Base-by-base conservation (phyloP, 352 stramenopile species). In the Phytophthora pinifolia region DNA sequence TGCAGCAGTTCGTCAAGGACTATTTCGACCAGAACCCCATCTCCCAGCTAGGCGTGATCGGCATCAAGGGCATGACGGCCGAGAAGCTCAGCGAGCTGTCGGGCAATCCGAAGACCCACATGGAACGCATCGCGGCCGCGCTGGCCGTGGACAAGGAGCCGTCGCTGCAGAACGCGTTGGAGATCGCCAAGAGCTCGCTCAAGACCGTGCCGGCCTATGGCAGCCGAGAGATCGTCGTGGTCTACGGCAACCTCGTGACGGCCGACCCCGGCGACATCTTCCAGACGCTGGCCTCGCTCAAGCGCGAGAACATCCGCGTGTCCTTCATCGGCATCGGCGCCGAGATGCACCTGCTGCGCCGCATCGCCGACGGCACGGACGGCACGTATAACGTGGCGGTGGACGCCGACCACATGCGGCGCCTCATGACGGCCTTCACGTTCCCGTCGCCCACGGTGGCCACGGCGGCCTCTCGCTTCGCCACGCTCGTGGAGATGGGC, bases 221-320 rank as follows among this genome's bases (percentile, higher is more conserved):
- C n/a, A 91, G 79, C 41, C 80, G 83, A 14, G 84, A 96, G 76
- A 80, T 99, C 43, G 69, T 99, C 6, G 86, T 99, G 18, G 54
- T 99, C 25, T 98, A 96, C 52, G 93, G 89, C 31, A 97, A 92
- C 56, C 74, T 99, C 8, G 92, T 94, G 30, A 98, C 96, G 2
- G 97, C 92, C 37, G 97, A 99, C 72, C 96, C 96, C 5, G 94
- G 96, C 32, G 88, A 99, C 70, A 97, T 99, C 41, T 92, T 98
- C 70, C 72, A 90, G 46, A 97, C 88, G 14, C 82, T 99, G 14
- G 82, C 94, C 6, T 73, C 84, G 44, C 75, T 99, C 17, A 87
- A 97, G 66, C 62, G 80, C 18, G 85, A 96, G 36, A 89, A 94
- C 31, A 89, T 99, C 48, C 83, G 94, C 41, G 89, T 97, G 25